Conservation (phyloP, 306 rosid genomes). For the Dryas alaskensis region DNA sequence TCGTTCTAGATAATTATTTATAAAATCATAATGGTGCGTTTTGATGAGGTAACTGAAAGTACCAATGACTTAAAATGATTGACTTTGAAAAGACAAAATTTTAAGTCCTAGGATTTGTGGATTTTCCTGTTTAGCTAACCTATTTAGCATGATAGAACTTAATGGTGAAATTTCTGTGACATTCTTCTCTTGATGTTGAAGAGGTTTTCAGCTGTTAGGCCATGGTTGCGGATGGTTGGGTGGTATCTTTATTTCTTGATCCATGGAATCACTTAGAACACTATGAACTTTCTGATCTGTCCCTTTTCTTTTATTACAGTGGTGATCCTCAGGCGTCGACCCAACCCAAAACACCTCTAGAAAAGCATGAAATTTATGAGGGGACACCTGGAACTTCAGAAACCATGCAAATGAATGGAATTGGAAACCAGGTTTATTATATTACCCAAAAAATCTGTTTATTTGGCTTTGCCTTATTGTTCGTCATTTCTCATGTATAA, state of each 20-base stretch:
- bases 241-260: constrained; percentile 10
- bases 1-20: background rate
- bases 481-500: background rate
- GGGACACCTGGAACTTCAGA: constrained; percentile 42
- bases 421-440: constrained; percentile 40
- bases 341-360: constrained; percentile 26
- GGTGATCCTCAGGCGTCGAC: constrained; percentile 38
- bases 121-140: constrained; percentile 1
- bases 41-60: background rate
- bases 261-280: constrained; percentile 7
- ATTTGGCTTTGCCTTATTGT: background rate
- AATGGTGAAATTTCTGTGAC: background rate
- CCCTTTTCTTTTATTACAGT: constrained; percentile 30
- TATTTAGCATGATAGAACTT: background rate
- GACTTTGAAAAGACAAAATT: background rate
- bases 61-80: background rate
- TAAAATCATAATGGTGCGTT: background rate
- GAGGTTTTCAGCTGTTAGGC: background rate
- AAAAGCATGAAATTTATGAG: constrained; percentile 46
- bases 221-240: background rate
- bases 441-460: constrained; percentile 7
- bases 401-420: constrained; percentile 33
- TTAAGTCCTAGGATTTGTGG: background rate
- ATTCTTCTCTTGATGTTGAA: background rate
- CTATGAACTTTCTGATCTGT: constrained; percentile 16